These are phyloP conservation scores for Rhypophila decipiens DNA, from an alignment of 495 filamentous ascomycete species.

Conservation along the genomic window DNA sequence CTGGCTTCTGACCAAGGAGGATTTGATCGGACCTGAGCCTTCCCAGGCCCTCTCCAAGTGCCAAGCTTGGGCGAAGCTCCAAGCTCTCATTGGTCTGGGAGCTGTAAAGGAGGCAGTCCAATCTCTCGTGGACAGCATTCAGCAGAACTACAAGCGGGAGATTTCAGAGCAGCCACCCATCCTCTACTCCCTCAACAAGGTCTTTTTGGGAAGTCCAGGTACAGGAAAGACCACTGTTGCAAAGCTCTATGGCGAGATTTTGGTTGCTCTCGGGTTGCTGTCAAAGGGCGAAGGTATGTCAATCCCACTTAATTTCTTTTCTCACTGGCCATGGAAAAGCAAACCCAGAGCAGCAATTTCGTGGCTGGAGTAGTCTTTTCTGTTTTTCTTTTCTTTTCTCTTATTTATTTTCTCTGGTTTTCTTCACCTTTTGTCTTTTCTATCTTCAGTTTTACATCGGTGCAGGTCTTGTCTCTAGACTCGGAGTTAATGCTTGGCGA, in stretches of 20 bases:
- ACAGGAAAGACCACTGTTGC: conserved; percentile 76
- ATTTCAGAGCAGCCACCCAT: conserved; percentile 50
- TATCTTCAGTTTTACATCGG: too few relatives aligned
- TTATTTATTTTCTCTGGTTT: too few relatives aligned
- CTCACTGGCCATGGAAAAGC: too few relatives aligned
- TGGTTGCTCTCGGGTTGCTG: conserved; percentile 55
- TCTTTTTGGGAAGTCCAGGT: conserved; percentile 65
- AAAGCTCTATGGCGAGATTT: conserved; percentile 62
- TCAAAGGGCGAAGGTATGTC: conserved; percentile 55
- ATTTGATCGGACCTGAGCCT: conserved; percentile 64
- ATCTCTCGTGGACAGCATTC: conserved; percentile 51
- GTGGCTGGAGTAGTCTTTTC: too few relatives aligned
- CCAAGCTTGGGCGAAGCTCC: conserved; percentile 53
- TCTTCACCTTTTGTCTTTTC: too few relatives aligned
- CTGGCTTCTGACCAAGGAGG: conserved; percentile 48
- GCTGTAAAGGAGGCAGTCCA: conserved; percentile 57
- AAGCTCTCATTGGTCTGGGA: conserved; percentile 53
- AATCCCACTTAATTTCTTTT: too few relatives aligned
- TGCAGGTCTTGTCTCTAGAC: too few relatives aligned
- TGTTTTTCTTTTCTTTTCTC: too few relatives aligned
- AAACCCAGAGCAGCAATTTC: too few relatives aligned
- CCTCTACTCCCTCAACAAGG: conserved; percentile 58
- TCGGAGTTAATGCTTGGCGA: too few relatives aligned
- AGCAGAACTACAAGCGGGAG: conserved; percentile 57
- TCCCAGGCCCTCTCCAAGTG: conserved; percentile 41